phyloP scores from a whole-genome alignment of 176 grass and related monocot species.

The Avena insularis region DNA sequence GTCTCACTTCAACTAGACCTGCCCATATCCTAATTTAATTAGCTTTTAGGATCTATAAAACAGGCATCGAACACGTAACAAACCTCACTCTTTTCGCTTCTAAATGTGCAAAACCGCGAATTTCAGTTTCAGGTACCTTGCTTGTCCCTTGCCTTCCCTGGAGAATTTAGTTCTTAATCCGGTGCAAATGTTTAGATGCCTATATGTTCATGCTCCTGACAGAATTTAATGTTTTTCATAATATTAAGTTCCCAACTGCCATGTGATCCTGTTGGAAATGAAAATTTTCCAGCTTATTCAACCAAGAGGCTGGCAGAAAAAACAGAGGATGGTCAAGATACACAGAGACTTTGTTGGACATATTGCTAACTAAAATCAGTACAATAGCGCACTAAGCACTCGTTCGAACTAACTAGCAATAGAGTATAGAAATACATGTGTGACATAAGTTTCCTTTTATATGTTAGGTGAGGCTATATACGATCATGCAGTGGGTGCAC shows the following conservation, averaged over 20 bases:
- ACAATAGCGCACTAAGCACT: no score
- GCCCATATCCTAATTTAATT: not conserved
- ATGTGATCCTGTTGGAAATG: not conserved
- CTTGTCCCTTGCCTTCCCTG: not conserved
- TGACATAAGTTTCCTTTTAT: not conserved
- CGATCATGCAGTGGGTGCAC: not conserved
- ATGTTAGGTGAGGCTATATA: not conserved
- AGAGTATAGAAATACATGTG: not conserved
- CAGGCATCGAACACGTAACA: not conserved
- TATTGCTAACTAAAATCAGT: no score
- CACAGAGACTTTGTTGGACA: no score
- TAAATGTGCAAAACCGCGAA: not conserved
- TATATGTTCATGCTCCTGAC: not conserved
- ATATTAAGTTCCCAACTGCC: not conserved
- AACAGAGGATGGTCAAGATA: not conserved
- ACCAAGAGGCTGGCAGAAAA: not conserved
- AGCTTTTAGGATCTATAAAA: not conserved
- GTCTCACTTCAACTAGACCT: not conserved
- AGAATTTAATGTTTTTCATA: not conserved
- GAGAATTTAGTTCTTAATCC: not conserved
- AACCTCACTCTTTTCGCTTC: not conserved
- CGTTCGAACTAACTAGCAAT: no score
- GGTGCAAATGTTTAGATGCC: not conserved
- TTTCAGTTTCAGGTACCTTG: not conserved
- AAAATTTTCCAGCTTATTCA: not conserved